phyloP scores from a whole-genome alignment of 1,284 basidiomycete species.

The Laetiporus sulphureus region DNA sequence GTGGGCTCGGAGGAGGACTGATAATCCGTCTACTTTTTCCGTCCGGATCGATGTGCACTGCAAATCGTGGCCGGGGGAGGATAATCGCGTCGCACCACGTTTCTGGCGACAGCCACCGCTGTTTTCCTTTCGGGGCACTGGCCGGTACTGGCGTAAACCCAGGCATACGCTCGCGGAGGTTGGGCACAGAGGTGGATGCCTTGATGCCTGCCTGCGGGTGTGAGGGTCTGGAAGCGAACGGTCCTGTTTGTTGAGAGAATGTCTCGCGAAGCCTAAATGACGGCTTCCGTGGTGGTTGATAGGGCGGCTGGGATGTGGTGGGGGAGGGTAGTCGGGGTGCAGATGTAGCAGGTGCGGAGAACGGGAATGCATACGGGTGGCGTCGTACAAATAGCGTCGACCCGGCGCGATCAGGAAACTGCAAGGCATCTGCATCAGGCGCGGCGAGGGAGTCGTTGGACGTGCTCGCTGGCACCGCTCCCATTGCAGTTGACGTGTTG shows the following conservation, averaged over 20 bases:
- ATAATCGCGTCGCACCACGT: constrained; percentile 75
- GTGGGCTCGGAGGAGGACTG: constrained; percentile 28
- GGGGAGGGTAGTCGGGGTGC: constrained; percentile 10
- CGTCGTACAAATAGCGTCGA: constrained; percentile 11
- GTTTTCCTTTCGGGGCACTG: constrained; percentile 33
- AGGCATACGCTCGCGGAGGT: constrained; percentile 35
- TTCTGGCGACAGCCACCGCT: constrained; percentile 65
- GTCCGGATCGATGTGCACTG: constrained; percentile 26
- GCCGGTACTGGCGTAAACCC: too few relatives aligned
- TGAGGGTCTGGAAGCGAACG: too few relatives aligned
- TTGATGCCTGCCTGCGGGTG: constrained; percentile 33
- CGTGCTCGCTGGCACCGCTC: too few relatives aligned
- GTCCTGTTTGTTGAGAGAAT: too few relatives aligned
- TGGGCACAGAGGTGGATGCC: constrained; percentile 54
- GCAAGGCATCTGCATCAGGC: too few relatives aligned
- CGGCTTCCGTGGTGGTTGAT: too few relatives aligned
- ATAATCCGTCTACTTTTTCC: constrained; percentile 33
- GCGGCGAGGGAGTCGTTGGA: too few relatives aligned
- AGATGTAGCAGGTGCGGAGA: constrained; percentile 20
- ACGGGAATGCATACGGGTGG: constrained; percentile 44
- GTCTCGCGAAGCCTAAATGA: too few relatives aligned
- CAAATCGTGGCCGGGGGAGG: constrained; percentile 66
- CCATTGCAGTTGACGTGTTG: too few relatives aligned
- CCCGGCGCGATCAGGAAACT: too few relatives aligned
- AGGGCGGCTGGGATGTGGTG: too few relatives aligned